Base-by-base conservation (phyloP, 768 basidiomycete genomes). In the Collybia sp. region DNA sequence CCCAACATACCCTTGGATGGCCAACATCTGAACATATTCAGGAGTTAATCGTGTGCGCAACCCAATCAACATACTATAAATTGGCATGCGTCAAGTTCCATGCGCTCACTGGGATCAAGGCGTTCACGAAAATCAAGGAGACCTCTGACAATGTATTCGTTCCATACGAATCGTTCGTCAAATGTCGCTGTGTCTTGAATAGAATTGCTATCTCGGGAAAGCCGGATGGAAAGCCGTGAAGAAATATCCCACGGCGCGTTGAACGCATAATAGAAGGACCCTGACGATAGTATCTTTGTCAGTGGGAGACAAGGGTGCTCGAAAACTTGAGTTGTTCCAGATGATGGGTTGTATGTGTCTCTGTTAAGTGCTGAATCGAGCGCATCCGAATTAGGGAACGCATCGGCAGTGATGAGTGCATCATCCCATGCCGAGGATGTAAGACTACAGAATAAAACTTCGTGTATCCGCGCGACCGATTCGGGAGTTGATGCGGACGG, bases 1-100 rank as follows among this genome's bases (percentile, higher is more conserved):
- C 0, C 91, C 92, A 19, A 88, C 88, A 59, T 85, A 97, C 13
- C 96, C 96, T 75, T 99, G 96, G 32, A 96, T 94, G 15, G 89
- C 84, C 30, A 93, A 78, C 17, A 95, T 75, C 85, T 96, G 54
- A 20, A 47, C 46, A 13, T 19, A 39, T 43, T 45, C 35, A 47
- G 49, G 47, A 37, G 42, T 38, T 46, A 49, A 30, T 32, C 43
- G 16, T 31, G 20, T 45, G 32, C 46, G 48, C 39, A 51, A 37
- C 44, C 33, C 37, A 43, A 54, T 9, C 13, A 6, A 72, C 85
- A 55, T 67, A 92, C 92, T 46, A 94, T 75, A 57, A 93, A 94
- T 53, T 88, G 86, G 53, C 88, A 89, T 15, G 65, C 66, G 66
- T 98, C 94, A 25, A 99, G 69, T 43, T 88, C 84, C 16, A 73